A percentile compares a stretch with the other conserved stretches of the same genome.
Evolutionary conservation across 2,329 filamentous ascomycete genomes (phyloP).

Genomic region (Periconia digitata): DNA sequence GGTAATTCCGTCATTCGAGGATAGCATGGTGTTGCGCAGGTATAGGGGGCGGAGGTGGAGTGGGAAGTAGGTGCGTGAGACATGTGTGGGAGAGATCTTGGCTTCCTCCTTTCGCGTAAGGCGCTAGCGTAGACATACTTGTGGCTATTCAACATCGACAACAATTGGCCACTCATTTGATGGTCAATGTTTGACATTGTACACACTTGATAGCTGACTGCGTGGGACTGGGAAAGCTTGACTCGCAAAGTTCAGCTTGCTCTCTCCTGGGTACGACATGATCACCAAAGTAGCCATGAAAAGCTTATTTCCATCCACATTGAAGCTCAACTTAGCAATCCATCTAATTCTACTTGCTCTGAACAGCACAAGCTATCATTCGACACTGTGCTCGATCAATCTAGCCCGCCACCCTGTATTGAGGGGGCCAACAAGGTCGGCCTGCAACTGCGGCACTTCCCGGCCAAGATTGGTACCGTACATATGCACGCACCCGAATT

Average conservation of each 20-base stretch:
- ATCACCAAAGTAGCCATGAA: not conserved
- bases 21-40: not conserved
- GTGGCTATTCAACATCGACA: not conserved
- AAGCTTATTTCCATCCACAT: not conserved
- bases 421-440: no score
- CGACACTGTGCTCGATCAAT: no score
- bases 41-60: not conserved
- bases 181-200: not conserved
- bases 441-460: no score
- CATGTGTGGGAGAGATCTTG: not conserved
- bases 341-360: no score
- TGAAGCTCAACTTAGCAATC: not conserved
- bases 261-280: not conserved
- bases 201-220: not conserved
- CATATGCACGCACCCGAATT: no score
- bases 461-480: no score
- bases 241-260: not conserved
- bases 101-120: not conserved
- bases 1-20: not conserved
- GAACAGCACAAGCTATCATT: no score
- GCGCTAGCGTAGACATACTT: no score
- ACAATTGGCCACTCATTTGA: not conserved
- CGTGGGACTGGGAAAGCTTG: not conserved
- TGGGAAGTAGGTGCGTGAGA: not conserved
- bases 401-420: no score